Percentiles rank a stretch among this genome's conserved stretches.
Evolutionary conservation across 805 yeast species (phyloP).

Genomic region (Ogataea nakhonphanomensis): DNA sequence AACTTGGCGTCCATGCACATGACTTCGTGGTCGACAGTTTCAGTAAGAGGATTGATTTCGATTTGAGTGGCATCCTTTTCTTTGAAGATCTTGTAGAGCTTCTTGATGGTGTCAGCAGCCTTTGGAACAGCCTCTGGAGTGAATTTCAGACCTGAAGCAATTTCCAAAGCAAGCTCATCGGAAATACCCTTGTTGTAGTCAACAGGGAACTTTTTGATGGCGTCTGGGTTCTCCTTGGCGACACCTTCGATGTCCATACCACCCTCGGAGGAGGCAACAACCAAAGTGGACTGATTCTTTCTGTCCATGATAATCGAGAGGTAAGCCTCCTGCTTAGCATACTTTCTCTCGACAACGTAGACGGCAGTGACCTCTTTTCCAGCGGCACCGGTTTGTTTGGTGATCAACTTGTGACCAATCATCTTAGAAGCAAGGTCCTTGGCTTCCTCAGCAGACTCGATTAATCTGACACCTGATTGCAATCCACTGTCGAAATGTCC

Average conservation of each 20-base stretch:
- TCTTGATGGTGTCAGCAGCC: constrained; percentile 84
- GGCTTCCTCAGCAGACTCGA: constrained; percentile 82
- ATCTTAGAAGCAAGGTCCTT: constrained; percentile 80
- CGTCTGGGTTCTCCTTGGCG: constrained; percentile 85
- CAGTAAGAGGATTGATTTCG: constrained; percentile 97
- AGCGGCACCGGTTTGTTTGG: constrained; percentile 96
- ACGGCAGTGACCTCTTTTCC: constrained; percentile 98
- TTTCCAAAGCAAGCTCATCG: constrained; percentile 65
- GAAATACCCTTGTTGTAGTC: constrained; percentile 78
- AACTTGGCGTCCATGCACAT: constrained; percentile 99
- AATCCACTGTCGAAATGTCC: constrained; percentile 95
- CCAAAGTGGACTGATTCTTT: constrained; percentile 81
- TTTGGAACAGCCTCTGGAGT: constrained; percentile 70
- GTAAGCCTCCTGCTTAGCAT: constrained; percentile 92
- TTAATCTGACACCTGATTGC: constrained; percentile 94
- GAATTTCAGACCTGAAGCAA: constrained; percentile 82
- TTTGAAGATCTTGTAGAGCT: constrained; percentile 81
- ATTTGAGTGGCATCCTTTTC: constrained; percentile 97
- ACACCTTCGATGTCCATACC: constrained; percentile 99
- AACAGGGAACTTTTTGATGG: constrained; percentile 84
- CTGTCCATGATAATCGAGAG: constrained; percentile 94
- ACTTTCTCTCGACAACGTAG: constrained; percentile 91
- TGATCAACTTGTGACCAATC: constrained; percentile 89
- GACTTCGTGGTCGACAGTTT: constrained; percentile 84
- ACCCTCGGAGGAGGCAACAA: constrained; percentile 96